Evolutionary conservation across 202 grass and related monocot species (phyloP).

Genomic region (Zizania palustris): DNA sequence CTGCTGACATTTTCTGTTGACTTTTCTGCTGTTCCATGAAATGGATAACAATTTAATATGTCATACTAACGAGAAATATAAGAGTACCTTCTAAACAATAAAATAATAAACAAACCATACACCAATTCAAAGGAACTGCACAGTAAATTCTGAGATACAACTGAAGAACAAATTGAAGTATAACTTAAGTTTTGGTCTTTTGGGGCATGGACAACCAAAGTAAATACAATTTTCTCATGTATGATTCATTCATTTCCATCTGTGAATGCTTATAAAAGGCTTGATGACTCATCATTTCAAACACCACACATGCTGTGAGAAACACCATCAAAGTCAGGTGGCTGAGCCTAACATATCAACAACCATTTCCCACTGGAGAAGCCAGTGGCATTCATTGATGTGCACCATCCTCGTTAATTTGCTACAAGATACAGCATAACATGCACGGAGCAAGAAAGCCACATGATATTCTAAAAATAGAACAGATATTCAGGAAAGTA

Average conservation of each 20-base stretch:
- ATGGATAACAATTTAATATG: constrained; percentile 27
- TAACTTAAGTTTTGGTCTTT: constrained; percentile 2
- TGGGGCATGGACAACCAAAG: background rate
- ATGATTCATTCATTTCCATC: constrained; percentile 12
- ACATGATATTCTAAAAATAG: constrained; percentile 43
- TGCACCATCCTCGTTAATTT: background rate
- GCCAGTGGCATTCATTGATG: background rate
- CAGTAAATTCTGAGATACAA: background rate
- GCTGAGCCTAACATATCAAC: constrained; percentile 25
- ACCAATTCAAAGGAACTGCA: constrained; percentile 17
- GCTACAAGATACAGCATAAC: background rate
- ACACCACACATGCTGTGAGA: background rate
- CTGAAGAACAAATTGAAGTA: background rate
- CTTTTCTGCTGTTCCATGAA: constrained; percentile 70
- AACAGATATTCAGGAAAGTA: constrained; percentile 30
- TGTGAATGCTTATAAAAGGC: constrained; percentile 2
- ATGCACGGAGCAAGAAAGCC: background rate
- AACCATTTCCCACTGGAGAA: constrained; percentile 15
- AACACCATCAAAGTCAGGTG: constrained; percentile 26
- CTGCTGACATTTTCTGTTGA: constrained; percentile 78
- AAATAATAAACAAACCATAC: background rate
- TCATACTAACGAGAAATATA: constrained; percentile 3
- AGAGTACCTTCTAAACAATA: constrained; percentile 8
- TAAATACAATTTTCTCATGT: background rate
- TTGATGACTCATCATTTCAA: constrained; percentile 11